phyloP scores from a whole-genome alignment of 2,329 filamentous ascomycete species.

The Bisporella sp. region DNA sequence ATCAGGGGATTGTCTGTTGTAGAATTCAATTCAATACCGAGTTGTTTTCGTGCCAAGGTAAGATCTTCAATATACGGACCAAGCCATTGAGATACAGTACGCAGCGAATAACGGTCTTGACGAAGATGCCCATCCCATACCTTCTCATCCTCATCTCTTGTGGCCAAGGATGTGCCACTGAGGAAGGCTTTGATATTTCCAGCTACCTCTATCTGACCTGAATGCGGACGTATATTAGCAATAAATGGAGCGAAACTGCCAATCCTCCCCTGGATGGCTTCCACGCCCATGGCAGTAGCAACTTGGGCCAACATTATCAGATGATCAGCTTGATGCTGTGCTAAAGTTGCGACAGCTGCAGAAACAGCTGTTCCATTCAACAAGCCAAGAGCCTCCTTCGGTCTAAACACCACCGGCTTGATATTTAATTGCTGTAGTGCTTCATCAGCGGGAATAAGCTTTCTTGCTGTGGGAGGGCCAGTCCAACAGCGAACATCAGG shows the following conservation, averaged over 20 bases:
- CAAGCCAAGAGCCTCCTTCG: conserved; percentile 44
- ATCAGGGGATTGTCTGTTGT: conserved; percentile 62
- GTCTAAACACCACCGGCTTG: conserved; percentile 15
- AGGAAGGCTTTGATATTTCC: conserved; percentile 47
- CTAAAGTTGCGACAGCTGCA: conserved; percentile 38
- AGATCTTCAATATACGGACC: conserved; percentile 61
- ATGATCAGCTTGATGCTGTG: conserved; percentile 43
- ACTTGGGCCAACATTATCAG: conserved; percentile 48
- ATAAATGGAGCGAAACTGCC: conserved; percentile 54
- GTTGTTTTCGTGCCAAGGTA: conserved; percentile 45
- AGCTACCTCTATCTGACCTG: conserved; percentile 51
- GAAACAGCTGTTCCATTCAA: conserved; percentile 43
- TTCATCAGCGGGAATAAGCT: conserved; percentile 22
- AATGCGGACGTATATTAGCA: conserved; percentile 48
- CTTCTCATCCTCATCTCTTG: too few relatives aligned
- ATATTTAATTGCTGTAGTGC: conserved; percentile 21
- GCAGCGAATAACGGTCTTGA: conserved; percentile 59
- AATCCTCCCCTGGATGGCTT: conserved; percentile 48
- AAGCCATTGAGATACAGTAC: conserved; percentile 62
- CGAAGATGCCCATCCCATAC: conserved; percentile 26
- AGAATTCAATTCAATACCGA: conserved; percentile 56
- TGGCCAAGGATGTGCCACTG: conserved; percentile 35
- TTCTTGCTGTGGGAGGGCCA: conserved; percentile 17
- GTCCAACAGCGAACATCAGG: conserved; percentile 11
- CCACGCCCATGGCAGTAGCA: conserved; percentile 53